Conservation (phyloP, 108 stramenopile genomes). For the Nannochloropsis granulata region DNA sequence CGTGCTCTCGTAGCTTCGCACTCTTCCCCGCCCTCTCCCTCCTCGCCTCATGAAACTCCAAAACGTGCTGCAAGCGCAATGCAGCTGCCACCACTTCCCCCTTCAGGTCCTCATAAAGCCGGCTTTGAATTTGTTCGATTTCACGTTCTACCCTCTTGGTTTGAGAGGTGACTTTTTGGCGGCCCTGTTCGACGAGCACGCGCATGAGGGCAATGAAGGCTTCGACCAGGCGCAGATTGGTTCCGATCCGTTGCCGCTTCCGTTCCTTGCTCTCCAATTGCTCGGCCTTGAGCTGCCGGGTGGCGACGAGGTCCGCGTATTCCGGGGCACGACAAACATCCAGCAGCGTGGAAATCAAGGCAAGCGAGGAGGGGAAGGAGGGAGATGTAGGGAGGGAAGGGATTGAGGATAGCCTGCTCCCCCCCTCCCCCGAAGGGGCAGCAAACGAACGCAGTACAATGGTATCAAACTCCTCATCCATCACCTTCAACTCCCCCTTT, state of each 20-base stretch:
- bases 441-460: neutral
- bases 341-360: neutral
- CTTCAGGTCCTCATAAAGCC: neutral
- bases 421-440: neutral
- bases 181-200: neutral
- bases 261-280: neutral
- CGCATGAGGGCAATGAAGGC: neutral
- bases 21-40: neutral
- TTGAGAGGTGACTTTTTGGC: neutral
- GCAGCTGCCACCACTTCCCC: neutral
- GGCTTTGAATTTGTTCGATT: neutral
- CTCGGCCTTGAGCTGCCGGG: neutral
- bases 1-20: neutral
- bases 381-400: neutral
- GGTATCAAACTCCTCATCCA: neutral
- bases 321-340: neutral
- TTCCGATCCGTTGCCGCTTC: neutral
- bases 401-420: too few relatives aligned
- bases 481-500: neutral
- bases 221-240: neutral
- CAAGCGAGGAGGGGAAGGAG: neutral
- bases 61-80: neutral
- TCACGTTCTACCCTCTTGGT: neutral
- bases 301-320: neutral
- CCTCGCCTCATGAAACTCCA: neutral